These are phyloP conservation scores for Kuraishia piskuri DNA, from an alignment of 805 yeast genomes.

Conservation along the genomic window DNA sequence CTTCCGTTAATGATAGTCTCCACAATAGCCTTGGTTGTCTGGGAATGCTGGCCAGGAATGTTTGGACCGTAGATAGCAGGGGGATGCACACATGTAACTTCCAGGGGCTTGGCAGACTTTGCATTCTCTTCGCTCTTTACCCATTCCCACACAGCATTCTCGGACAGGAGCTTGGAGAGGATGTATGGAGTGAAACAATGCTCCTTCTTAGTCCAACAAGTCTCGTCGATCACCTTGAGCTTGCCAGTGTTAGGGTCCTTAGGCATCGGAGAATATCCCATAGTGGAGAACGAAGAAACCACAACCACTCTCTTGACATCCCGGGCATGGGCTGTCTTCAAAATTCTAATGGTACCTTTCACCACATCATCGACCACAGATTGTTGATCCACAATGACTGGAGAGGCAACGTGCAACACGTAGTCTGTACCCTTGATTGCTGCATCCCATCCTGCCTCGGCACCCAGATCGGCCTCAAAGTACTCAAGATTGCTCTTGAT, in stretches of 20 bases:
- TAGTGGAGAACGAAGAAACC: constrained; percentile 43
- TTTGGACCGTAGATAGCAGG: too few species aligned
- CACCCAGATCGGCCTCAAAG: too few species aligned
- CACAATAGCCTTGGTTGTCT: too few species aligned
- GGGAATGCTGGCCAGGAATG: too few species aligned
- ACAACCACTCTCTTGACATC: constrained; percentile 31
- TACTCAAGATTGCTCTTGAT: too few species aligned
- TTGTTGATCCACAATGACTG: constrained; percentile 10
- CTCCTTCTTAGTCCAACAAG: constrained; percentile 19
- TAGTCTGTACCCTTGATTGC: constrained; percentile 8
- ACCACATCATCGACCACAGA: constrained; percentile 20
- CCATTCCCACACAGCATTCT: constrained; percentile 49
- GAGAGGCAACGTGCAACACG: constrained; percentile 28
- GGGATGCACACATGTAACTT: too few species aligned
- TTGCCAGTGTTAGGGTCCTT: constrained; percentile 3
- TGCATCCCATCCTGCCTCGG: too few species aligned
- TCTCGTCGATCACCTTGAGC: constrained; percentile 17
- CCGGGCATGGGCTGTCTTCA: constrained; percentile 28
- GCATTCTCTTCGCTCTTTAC: constrained; percentile 11
- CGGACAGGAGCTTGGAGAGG: constrained; percentile 47
- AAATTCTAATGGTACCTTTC: constrained; percentile 32
- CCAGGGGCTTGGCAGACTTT: too few species aligned
- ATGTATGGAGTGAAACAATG: constrained; percentile 18
- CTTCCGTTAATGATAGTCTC: too few species aligned
- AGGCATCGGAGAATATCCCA: constrained; percentile 19